phyloP scores from a whole-genome alignment of 2,329 filamentous ascomycete species.

The Botryotinia calthae region DNA sequence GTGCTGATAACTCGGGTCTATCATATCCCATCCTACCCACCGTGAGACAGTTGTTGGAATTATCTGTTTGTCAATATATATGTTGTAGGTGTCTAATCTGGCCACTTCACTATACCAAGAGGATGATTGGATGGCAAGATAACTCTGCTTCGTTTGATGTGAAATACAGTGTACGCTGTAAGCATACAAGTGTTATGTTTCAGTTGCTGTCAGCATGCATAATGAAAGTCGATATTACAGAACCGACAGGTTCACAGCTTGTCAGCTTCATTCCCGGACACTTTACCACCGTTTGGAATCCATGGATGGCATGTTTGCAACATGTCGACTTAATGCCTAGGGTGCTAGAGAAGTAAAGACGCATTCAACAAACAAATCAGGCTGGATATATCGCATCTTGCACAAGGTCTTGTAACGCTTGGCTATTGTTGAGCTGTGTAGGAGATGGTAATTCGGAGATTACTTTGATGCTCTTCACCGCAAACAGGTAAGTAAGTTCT shows the following conservation, averaged over 20 bases:
- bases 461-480: background rate
- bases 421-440: background rate
- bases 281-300: background rate
- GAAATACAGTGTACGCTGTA: background rate
- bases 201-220: constrained; percentile 4
- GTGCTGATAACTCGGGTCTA: constrained; percentile 7
- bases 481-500: background rate
- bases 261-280: background rate
- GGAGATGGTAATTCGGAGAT: background rate
- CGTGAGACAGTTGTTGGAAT: background rate
- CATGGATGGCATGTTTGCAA: background rate
- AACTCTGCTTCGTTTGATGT: background rate
- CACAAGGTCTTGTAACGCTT: background rate
- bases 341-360: background rate
- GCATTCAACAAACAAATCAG: background rate
- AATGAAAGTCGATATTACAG: too few species aligned
- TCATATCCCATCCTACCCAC: background rate
- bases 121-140: background rate
- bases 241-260: background rate
- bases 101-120: background rate
- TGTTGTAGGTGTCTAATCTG: background rate
- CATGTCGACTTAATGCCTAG: background rate
- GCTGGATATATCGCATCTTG: background rate
- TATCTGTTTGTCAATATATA: background rate
- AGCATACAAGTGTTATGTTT: constrained; percentile 2